phyloP scores from a whole-genome alignment of 179 eudicot genomes.

The Amaranthus tricolor region DNA sequence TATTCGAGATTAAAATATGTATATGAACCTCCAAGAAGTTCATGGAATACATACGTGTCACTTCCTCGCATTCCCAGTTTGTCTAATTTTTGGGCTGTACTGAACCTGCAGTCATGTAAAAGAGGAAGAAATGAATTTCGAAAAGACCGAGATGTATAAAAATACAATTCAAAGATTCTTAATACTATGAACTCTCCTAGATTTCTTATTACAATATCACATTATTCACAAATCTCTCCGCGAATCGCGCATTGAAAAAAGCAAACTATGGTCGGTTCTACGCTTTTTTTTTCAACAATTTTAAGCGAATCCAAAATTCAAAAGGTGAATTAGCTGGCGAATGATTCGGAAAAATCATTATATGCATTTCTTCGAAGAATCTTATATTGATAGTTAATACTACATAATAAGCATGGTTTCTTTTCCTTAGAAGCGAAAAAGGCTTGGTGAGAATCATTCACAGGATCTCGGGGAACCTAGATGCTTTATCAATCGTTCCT shows the following conservation, averaged over 20 bases:
- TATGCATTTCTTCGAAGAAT: not conserved
- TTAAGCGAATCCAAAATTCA: no score
- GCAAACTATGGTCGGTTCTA: no score
- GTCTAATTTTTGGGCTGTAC: constrained; percentile 97
- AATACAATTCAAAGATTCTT: not conserved
- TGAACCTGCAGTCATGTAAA: constrained; percentile 59
- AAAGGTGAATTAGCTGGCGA: no score
- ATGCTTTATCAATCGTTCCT: not conserved
- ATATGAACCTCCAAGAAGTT: constrained; percentile 15
- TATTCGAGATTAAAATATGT: not conserved
- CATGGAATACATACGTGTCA: constrained; percentile 73
- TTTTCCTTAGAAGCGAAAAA: no score
- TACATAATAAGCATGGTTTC: not conserved
- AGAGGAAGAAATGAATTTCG: not conserved
- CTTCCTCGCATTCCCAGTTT: constrained; percentile 99
- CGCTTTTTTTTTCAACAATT: no score
- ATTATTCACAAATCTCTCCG: no score
- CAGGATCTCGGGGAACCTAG: no score
- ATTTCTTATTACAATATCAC: no score
- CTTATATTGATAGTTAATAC: constrained; percentile 1
- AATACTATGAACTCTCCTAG: no score
- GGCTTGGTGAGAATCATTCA: no score
- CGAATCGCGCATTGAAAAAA: no score
- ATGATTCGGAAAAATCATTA: not conserved
- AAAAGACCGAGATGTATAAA: not conserved